Conservation (phyloP, 1,284 basidiomycete genomes). For the Xerocomus amazonicus region DNA sequence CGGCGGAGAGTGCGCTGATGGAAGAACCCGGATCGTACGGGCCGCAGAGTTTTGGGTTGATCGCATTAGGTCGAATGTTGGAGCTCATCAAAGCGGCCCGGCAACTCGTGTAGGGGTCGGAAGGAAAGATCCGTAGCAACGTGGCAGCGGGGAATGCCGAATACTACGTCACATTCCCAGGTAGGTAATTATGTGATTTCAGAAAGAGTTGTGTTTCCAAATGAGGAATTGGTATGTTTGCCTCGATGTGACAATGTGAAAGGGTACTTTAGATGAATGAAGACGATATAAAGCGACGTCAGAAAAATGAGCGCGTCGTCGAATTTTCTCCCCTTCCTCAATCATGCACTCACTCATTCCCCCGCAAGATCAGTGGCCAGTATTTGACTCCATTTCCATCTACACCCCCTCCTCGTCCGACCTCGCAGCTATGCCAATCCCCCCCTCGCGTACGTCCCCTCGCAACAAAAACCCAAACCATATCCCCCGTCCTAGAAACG, state of each 20-base stretch:
- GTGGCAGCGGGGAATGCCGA: constrained; percentile 25
- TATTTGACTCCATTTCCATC: constrained; percentile 21
- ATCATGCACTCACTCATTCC: constrained; percentile 17
- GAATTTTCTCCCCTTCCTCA: not conserved
- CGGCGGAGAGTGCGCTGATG: constrained; percentile 29
- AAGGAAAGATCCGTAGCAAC: constrained; percentile 10
- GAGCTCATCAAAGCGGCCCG: constrained; percentile 33
- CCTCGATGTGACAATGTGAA: constrained; percentile 26
- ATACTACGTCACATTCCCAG: constrained; percentile 9
- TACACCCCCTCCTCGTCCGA: constrained; percentile 4
- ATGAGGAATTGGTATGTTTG: constrained; percentile 8
- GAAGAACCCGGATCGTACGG: constrained; percentile 33
- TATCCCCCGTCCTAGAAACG: constrained; percentile 76
- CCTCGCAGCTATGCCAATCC: constrained; percentile 30
- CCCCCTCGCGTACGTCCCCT: constrained; percentile 24
- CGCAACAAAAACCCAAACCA: constrained; percentile 34
- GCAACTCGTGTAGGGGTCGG: constrained; percentile 2
- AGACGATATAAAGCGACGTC: constrained; percentile 25
- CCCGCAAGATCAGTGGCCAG: constrained; percentile 19
- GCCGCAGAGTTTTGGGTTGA: constrained; percentile 40
- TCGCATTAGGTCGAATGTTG: constrained; percentile 40
- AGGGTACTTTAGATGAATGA: constrained; percentile 10
- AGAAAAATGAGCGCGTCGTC: constrained; percentile 1
- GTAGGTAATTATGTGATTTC: constrained; percentile 26
- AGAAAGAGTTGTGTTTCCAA: constrained; percentile 17